Conservation (phyloP, 2,329 filamentous ascomycete genomes). For the Gyromitra esculenta region DNA sequence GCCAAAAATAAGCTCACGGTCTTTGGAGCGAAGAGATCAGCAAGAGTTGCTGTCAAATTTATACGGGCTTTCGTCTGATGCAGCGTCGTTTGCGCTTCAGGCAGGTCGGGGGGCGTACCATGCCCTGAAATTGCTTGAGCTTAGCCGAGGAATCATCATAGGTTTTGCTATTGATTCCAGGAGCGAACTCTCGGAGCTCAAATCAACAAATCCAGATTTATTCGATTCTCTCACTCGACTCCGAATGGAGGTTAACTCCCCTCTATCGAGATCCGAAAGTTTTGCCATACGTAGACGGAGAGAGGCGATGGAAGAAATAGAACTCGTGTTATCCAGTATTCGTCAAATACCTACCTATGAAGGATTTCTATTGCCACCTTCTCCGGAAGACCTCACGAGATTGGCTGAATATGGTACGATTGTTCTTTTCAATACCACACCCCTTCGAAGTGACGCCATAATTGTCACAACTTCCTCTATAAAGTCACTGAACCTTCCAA, state of each 20-base stretch:
- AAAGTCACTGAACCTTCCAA: conserved; percentile 15
- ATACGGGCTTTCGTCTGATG: conserved; percentile 19
- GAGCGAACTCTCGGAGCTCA: conserved; percentile 35
- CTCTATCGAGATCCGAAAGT: background rate
- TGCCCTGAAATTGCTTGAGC: conserved; percentile 21
- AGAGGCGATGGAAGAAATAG: conserved; percentile 23
- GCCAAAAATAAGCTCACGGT: conserved; percentile 27
- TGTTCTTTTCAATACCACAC: conserved; percentile 36
- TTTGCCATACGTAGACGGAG: background rate
- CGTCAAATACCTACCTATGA: conserved; percentile 15
- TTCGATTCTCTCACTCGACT: conserved; percentile 6
- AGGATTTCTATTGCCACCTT: conserved; percentile 23
- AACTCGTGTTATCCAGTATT: conserved; percentile 16
- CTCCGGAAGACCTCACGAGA: conserved; percentile 14
- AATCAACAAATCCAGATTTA: conserved; percentile 1
- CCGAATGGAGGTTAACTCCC: background rate
- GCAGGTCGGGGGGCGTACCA: background rate
- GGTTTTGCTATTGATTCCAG: conserved; percentile 32
- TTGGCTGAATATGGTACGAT: conserved; percentile 37
- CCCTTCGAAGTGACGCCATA: conserved; percentile 37
- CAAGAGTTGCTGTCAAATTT: conserved; percentile 39
- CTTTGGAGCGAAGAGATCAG: conserved; percentile 34
- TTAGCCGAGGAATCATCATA: conserved; percentile 35
- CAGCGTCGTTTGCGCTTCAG: conserved; percentile 17
- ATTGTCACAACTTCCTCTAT: conserved; percentile 37